Base-by-base conservation (phyloP, 495 filamentous ascomycete species). In the Penicillium antarcticum region DNA sequence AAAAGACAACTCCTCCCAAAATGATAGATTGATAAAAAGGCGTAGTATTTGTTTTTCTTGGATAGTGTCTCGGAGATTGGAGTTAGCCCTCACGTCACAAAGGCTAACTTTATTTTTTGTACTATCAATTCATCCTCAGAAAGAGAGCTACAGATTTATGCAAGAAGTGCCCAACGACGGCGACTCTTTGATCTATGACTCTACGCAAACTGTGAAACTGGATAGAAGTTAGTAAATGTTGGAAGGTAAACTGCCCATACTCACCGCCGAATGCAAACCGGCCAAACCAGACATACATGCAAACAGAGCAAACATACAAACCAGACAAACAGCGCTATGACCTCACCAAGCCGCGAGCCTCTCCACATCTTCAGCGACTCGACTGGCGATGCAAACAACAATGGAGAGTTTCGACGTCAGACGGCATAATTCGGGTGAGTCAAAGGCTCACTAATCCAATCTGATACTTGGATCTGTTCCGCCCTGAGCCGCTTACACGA, bases 331-430 rank as follows among this genome's bases (percentile, higher is more conserved):
- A 12, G n/a, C 29, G 32, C 53, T 52, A 56, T 60, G 57, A 60
- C 57, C 55, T 54, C 57, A 50, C 17, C 35, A 16, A 13, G 33
- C 21, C 51, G 21, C 5, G 31, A 46, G 37, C 14, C 14, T 47
- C 42, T 42, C 53, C 59, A 54, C 56, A 60, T 43, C 42, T 39
- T 21, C 42, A 44, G 24, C 41, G 31, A 13, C 52, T 32, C 42
- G 23, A 43, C 38, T 48, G 45, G 50, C 32, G 41, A 48, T 60
- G 53, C 59, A 62, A 60, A 58, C 55, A 47, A 18, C 11, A 50
- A 55, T 39, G 51, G 55, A 44, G 32, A 55, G 41, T 18, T 42
- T 48, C 55, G 52, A 61, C 55, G 46, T 58, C 50, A 56, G 57
- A 48, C 51, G 45, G 42, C 33, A 51, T 24, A 6, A 5, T 23